Percentiles rank a stretch among this genome's conserved stretches.
These are phyloP conservation scores for Cladophialophora bantiana DNA, from an alignment of 2,329 filamentous ascomycete genomes.

Conservation along the genomic window DNA sequence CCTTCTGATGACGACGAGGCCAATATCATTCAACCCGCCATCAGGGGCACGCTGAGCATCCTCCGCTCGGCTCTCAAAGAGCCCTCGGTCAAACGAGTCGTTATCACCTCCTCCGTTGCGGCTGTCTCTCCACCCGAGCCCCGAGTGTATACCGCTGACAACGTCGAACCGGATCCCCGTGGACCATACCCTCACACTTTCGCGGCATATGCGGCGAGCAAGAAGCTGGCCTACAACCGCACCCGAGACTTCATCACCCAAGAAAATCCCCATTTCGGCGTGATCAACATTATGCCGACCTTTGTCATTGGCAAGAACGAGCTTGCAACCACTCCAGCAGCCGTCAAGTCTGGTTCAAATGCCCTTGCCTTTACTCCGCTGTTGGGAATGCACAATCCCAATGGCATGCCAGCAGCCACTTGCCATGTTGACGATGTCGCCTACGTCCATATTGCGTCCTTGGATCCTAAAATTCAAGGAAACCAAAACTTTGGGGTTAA, in stretches of 20 bases:
- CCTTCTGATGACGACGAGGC: slow-evolving; percentile 27
- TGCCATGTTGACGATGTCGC: slow-evolving; percentile 45
- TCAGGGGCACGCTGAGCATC: slow-evolving; percentile 69
- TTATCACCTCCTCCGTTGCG: slow-evolving; percentile 72
- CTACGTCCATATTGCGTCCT: slow-evolving; percentile 43
- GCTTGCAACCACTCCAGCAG: slow-evolving; percentile 37
- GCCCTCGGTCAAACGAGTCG: slow-evolving; percentile 74
- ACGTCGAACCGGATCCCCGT: slow-evolving; percentile 27
- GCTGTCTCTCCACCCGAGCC: slow-evolving; percentile 56
- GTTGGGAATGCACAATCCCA: slow-evolving; percentile 21
- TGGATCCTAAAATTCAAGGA: slow-evolving; percentile 35
- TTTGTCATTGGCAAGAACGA: slow-evolving; percentile 63
- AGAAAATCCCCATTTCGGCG: slow-evolving; percentile 64
- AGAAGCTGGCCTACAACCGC: slow-evolving; percentile 70
- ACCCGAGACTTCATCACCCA: slow-evolving; percentile 70
- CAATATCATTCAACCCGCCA: slow-evolving; percentile 63
- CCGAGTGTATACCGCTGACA: slow-evolving; percentile 47
- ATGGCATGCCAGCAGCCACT: slow-evolving; percentile 22
- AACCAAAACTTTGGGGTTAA: slow-evolving; percentile 35
- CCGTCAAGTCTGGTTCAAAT: slow-evolving; percentile 39
- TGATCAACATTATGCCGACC: slow-evolving; percentile 68
- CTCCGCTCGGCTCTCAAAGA: slow-evolving; percentile 65
- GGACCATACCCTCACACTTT: slow-evolving; percentile 43
- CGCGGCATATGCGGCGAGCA: slow-evolving; percentile 58
- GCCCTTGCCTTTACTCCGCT: slow-evolving; percentile 32